Percentiles rank a stretch among this genome's conserved stretches.
phyloP scores from a whole-genome alignment of 2,329 filamentous ascomycete genomes.

The Talaromyces sp. region DNA sequence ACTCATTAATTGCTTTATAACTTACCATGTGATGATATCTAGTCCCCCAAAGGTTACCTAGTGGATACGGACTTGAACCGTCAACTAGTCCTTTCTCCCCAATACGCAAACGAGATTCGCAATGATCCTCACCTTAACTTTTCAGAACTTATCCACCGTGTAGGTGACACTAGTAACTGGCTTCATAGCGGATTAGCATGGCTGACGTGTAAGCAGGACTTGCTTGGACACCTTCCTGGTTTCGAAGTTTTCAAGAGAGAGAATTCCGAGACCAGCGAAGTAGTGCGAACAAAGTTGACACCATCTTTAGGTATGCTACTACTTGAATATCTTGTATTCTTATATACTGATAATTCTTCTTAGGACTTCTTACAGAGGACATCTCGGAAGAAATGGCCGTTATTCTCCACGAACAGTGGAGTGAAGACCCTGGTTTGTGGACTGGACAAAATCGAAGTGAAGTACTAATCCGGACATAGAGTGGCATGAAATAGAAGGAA shows the following conservation, averaged over 20 bases:
- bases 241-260: slow-evolving; percentile 5
- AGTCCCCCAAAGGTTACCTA: slow-evolving; percentile 9
- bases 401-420: slow-evolving; percentile 4
- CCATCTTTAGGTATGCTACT: slow-evolving; percentile 1
- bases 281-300: slow-evolving; percentile 6
- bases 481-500: slow-evolving; percentile 9
- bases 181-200: neutral
- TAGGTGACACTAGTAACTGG: neutral
- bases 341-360: neutral
- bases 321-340: no score
- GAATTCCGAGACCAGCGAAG: neutral
- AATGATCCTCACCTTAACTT: slow-evolving; percentile 5
- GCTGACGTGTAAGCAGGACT: neutral
- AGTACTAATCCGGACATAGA: neutral
- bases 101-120: slow-evolving; percentile 10
- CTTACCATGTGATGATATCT: neutral
- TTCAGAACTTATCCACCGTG: neutral
- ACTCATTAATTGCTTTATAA: neutral
- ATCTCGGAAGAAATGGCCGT: slow-evolving; percentile 7
- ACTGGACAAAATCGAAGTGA: neutral
- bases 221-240: slow-evolving; percentile 4
- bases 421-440: slow-evolving; percentile 2
- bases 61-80: slow-evolving; percentile 6
- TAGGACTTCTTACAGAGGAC: slow-evolving; percentile 6
- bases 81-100: slow-evolving; percentile 4